Evolutionary conservation across 345 rosid genomes (phyloP).

Genomic region (Hibiscus tridactylites): DNA sequence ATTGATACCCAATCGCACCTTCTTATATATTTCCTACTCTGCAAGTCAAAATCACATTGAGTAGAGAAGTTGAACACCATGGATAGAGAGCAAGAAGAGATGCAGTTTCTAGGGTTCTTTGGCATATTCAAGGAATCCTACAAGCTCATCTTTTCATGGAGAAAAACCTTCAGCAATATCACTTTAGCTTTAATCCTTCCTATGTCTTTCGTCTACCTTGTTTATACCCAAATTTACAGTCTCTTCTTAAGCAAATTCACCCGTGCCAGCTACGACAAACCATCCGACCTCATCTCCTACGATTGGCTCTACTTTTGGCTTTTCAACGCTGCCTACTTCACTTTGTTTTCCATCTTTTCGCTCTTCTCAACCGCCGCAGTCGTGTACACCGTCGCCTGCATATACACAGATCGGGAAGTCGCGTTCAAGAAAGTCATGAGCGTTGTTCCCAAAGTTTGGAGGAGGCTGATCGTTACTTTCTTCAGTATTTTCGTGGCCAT

Average conservation of each 20-base stretch:
- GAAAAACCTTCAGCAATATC: constrained; percentile 42
- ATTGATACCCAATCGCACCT: background rate
- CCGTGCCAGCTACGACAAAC: constrained; percentile 14
- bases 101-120: constrained; percentile 45
- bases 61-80: constrained; percentile 9
- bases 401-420: constrained; percentile 30
- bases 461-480: constrained; percentile 40
- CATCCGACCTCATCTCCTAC: constrained; percentile 19
- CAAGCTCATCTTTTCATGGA: constrained; percentile 32
- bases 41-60: background rate
- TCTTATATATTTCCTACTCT: background rate
- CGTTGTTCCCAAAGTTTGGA: constrained; percentile 53
- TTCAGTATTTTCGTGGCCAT: constrained; percentile 18
- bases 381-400: constrained; percentile 41
- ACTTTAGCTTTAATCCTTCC: constrained; percentile 47
- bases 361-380: constrained; percentile 49
- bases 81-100: constrained; percentile 55
- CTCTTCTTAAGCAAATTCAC: constrained; percentile 21
- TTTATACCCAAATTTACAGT: constrained; percentile 29
- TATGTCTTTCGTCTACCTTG: constrained; percentile 42
- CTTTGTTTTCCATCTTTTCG: constrained; percentile 24
- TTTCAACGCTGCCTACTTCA: constrained; percentile 25
- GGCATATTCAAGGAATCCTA: constrained; percentile 38
- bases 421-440: constrained; percentile 31
- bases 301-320: constrained; percentile 25